phyloP scores from a whole-genome alignment of 768 basidiomycete genomes.

The Mycena sanguinolenta region DNA sequence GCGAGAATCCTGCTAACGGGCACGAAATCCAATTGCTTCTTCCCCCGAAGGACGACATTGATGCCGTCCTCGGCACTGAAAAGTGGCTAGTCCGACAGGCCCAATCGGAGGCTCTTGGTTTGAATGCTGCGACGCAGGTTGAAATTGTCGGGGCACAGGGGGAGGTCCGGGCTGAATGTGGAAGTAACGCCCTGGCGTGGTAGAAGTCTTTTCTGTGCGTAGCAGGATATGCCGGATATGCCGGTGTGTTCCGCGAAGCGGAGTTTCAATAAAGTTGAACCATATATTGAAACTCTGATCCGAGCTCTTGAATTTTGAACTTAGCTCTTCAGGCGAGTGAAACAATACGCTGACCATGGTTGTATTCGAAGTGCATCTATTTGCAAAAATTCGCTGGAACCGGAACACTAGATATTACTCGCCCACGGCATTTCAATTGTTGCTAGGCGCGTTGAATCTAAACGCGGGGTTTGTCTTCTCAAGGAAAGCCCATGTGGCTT shows the following conservation, averaged over 20 bases:
- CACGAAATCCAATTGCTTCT: slow-evolving; percentile 61
- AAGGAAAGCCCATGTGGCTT: slow-evolving; percentile 33
- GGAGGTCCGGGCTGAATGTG: slow-evolving; percentile 23
- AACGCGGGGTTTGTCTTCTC: slow-evolving; percentile 31
- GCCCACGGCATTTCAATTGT: too few species aligned
- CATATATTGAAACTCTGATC: too few species aligned
- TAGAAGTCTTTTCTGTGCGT: slow-evolving; percentile 17
- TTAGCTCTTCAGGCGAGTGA: too few species aligned
- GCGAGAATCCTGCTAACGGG: slow-evolving; percentile 51
- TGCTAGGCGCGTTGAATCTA: slow-evolving; percentile 3
- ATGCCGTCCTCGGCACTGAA: slow-evolving; percentile 71
- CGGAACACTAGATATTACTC: too few species aligned
- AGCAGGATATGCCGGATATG: neutral
- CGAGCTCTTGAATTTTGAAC: too few species aligned
- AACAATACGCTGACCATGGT: too few species aligned
- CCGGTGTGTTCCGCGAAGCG: neutral
- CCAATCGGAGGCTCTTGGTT: slow-evolving; percentile 53
- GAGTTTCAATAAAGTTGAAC: too few species aligned
- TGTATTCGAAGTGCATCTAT: too few species aligned
- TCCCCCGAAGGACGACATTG: slow-evolving; percentile 68
- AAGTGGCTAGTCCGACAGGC: slow-evolving; percentile 75
- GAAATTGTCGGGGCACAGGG: slow-evolving; percentile 44
- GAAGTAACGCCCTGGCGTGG: slow-evolving; percentile 37
- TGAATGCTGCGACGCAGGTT: slow-evolving; percentile 48
- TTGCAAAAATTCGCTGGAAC: too few species aligned